A percentile compares a stretch with the other conserved stretches of the same genome.
These are phyloP conservation scores for Sporisorium sorghi DNA, from an alignment of 1,284 basidiomycete genomes.

Conservation along the genomic window DNA sequence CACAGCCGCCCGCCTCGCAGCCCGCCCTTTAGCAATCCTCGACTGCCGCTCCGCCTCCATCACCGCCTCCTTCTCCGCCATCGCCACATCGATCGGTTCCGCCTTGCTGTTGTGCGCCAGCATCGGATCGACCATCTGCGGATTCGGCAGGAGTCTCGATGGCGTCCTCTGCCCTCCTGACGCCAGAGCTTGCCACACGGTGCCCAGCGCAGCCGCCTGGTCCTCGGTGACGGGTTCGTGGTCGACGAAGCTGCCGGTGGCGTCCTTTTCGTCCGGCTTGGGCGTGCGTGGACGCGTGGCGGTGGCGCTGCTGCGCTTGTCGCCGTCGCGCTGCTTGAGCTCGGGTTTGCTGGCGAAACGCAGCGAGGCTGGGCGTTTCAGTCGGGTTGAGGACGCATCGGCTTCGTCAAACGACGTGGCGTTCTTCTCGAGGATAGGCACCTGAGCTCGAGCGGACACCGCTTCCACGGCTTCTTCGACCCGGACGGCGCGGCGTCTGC, in stretches of 20 bases:
- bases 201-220: conserved; percentile 40
- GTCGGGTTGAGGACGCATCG: not conserved
- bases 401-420: not conserved
- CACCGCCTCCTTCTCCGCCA: conserved; percentile 43
- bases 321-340: conserved; percentile 7
- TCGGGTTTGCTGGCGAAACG: conserved; percentile 23
- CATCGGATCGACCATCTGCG: conserved; percentile 58
- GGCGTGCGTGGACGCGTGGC: conserved; percentile 28
- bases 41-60: conserved; percentile 45
- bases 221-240: conserved; percentile 54
- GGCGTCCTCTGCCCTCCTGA: conserved; percentile 29
- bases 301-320: conserved; percentile 13
- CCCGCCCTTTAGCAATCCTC: conserved; percentile 33
- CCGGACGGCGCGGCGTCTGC: conserved; percentile 12
- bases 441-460: conserved; percentile 25
- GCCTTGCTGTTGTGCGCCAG: conserved; percentile 49
- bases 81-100: conserved; percentile 27
- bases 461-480: conserved; percentile 29
- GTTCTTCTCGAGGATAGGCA: conserved; percentile 43
- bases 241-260: conserved; percentile 2
- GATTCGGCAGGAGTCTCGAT: conserved; percentile 54
- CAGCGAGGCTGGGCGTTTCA: conserved; percentile 17
- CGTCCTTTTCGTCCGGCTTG: conserved; percentile 19
- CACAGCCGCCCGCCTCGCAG: conserved; percentile 26
- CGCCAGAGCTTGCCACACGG: conserved; percentile 22